These are phyloP conservation scores for Fusarium sp. DNA, from an alignment of 2,329 filamentous ascomycete species.

Conservation along the genomic window DNA sequence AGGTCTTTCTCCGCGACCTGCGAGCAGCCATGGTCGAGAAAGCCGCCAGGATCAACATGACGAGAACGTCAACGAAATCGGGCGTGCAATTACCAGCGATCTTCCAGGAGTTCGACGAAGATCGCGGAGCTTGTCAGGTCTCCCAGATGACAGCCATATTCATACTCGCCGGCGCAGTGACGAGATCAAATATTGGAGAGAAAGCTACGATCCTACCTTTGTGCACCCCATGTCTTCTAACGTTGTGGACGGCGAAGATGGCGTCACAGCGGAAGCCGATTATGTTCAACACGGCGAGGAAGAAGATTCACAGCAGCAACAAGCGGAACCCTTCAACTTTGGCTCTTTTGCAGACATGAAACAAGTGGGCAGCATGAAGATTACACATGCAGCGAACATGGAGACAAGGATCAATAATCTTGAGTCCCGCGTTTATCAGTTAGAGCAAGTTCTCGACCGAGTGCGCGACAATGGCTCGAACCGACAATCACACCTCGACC, in stretches of 20 bases:
- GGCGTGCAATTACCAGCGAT: conserved; percentile 70
- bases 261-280: conserved; percentile 46
- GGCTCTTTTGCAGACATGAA: conserved; percentile 59
- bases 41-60: conserved; percentile 52
- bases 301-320: conserved; percentile 51
- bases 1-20: conserved; percentile 70
- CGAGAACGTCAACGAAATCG: conserved; percentile 66
- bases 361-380: conserved; percentile 65
- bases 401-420: conserved; percentile 64
- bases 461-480: conserved; percentile 60
- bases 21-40: conserved; percentile 67
- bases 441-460: conserved; percentile 65
- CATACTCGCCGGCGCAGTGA: conserved; percentile 66
- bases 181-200: conserved; percentile 72
- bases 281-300: conserved; percentile 48
- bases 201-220: conserved; percentile 65
- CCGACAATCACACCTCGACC: conserved; percentile 49
- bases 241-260: conserved; percentile 53
- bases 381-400: conserved; percentile 64
- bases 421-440: conserved; percentile 62
- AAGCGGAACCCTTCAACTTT: conserved; percentile 66
- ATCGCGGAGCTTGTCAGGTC: conserved; percentile 69
- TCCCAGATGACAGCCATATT: conserved; percentile 53
- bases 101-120: conserved; percentile 61
- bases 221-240: conserved; percentile 64